Evolutionary conservation across 768 basidiomycete genomes (phyloP), one percentile per base, ranked within the genome.

Genomic region (Hysterangium stoloniferum): DNA sequence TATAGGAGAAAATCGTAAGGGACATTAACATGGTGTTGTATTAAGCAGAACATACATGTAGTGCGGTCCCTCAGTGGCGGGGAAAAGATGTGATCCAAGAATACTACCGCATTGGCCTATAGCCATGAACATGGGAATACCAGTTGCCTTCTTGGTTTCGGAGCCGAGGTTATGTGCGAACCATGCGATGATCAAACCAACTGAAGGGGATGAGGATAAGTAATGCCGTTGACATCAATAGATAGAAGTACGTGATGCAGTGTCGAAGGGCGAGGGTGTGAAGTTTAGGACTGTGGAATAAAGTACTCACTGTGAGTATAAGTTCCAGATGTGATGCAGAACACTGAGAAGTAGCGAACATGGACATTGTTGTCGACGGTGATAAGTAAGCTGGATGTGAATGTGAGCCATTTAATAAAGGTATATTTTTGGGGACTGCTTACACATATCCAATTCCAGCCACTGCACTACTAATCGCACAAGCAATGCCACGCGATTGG

Each of bases 91-190:
- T 0, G 84, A 75, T n/a, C 84, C 85, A n/a, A 85, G 69, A 41
- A 86, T 66, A 54, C 84, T 84, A 11, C 84, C 86, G 45, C 83
- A 79, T 59, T 88, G 86, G 0, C 86, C 86, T 32, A 88, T 85
- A 9, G 82, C 75, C 79, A 86, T 86, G 60, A 86, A 86, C 66
- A 84, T 73, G 7, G 84, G 83, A 28, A 86, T 82, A 0, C 85
- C 85, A 0, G 84, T 78, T 0, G 86, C 85, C 49, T 77, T 79
- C 64, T 88, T 86, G 0, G 81, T 80, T 58, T 88, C 86, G 0
- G 85, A 86, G 3, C 84, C 85, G 6, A 86, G 72, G 57, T 86
- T 88, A 58, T 86, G 84, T 3, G 82, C 77, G 56, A 75, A 86
- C 87, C 86, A 88, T 3, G 85, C 82, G 48, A 88, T 80, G 33